These are phyloP conservation scores for Beauveria caledonica DNA, from an alignment of 2,329 filamentous ascomycete genomes.

Conservation along the genomic window DNA sequence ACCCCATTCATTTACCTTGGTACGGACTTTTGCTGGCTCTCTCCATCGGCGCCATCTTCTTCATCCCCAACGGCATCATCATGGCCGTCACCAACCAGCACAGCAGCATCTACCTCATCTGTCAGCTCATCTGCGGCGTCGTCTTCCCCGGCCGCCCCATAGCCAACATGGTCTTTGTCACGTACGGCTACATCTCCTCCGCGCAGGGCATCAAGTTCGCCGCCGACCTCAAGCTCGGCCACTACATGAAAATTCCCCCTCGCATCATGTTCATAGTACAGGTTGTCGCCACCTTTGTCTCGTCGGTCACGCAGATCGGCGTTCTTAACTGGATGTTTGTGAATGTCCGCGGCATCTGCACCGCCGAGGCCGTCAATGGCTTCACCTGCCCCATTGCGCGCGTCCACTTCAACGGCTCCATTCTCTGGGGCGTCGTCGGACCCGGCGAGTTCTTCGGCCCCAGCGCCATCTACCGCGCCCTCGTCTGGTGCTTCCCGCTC, in stretches of 20 bases:
- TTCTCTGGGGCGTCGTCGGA: slow-evolving; percentile 83
- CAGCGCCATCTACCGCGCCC: slow-evolving; percentile 62
- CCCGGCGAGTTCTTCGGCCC: slow-evolving; percentile 75
- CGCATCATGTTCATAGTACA: slow-evolving; percentile 73
- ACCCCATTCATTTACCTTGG: slow-evolving; percentile 77
- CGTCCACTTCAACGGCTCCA: slow-evolving; percentile 84
- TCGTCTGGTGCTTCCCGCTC: slow-evolving; percentile 76
- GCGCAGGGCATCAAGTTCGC: slow-evolving; percentile 86
- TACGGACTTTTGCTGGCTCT: slow-evolving; percentile 76
- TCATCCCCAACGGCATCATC: slow-evolving; percentile 85
- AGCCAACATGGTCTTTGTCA: slow-evolving; percentile 90
- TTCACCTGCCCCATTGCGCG: slow-evolving; percentile 83
- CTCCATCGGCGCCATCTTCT: slow-evolving; percentile 68
- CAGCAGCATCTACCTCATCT: slow-evolving; percentile 78
- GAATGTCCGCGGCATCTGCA: slow-evolving; percentile 71
- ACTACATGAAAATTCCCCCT: slow-evolving; percentile 82
- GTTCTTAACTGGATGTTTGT: slow-evolving; percentile 87
- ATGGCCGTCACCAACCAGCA: slow-evolving; percentile 92
- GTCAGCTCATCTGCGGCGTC: slow-evolving; percentile 74
- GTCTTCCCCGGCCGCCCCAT: slow-evolving; percentile 79
- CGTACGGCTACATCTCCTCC: slow-evolving; percentile 82
- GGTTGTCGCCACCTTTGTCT: slow-evolving; percentile 66
- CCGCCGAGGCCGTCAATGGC: slow-evolving; percentile 69
- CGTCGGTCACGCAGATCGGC: slow-evolving; percentile 71
- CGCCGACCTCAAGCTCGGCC: slow-evolving; percentile 76